Evolutionary conservation across 371 early-diverging fungal genomes (phyloP), one percentile per base, ranked within the genome.

Genomic region (Apophysomyces ossiformis): DNA sequence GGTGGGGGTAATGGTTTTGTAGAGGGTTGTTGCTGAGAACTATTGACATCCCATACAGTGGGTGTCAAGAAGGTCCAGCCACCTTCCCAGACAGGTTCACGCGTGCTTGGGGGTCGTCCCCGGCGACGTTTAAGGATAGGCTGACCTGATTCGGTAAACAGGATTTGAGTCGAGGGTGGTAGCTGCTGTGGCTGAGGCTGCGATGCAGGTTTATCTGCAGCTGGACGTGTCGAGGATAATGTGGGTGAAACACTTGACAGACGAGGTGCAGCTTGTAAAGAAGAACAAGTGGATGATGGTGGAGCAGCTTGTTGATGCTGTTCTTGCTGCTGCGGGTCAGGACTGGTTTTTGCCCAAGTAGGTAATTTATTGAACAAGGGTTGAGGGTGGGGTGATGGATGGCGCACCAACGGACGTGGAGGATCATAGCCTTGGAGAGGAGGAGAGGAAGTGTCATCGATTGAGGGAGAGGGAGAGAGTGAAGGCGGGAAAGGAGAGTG

Each of bases 31-130:
- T 60, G 56, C 47, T 44, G 37, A 57, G 62, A 38, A 43, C 65
- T 36, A 12, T 65, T 76, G n/a, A 82, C 79, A 59, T 77, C 72
- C 82, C 82, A 83, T 0, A 79, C 79, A 0, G 79, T 79, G 4
- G 83, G 83, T 15, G 83, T 72, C 57, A 83, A 57, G 63, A 83
- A 83, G 0, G 81, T 80, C 75, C 75, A 83, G n/a, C 76, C 77
- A 38, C 81, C 81, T 62, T 79, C 71, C 35, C 69, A 75, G 41
- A 74, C 73, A 37, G 74, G 68, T 9, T 74, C 75, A 21, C 72
- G 69, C 35, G 44, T 78, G 21, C 54, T 50, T 45, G 78, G 82
- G 18, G 79, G 82, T 11, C 82, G 63, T 5, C 82, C 82, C 58
- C 82, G 68, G 39, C 79, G 69, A 7, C 82, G 76, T 57, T 79